Evolutionary conservation across 495 filamentous ascomycete species (phyloP).

Genomic region (Aspergillus nidulans): DNA sequence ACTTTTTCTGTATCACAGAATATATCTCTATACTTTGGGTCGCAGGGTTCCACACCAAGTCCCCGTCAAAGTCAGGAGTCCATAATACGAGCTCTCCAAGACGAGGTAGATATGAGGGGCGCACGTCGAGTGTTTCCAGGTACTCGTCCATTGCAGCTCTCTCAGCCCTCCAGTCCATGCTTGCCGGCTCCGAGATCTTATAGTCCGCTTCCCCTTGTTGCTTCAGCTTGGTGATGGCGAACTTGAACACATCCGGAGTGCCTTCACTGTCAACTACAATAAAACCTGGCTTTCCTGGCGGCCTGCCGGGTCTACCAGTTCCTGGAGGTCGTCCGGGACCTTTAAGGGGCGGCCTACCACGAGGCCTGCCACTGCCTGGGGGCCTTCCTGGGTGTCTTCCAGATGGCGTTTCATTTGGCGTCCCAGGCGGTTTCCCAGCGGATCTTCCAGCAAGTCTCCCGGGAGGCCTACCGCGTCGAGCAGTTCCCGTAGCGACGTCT

Average conservation of each 20-base stretch:
- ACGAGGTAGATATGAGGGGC: constrained; percentile 51
- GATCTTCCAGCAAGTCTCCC: background rate
- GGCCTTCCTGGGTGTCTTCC: background rate
- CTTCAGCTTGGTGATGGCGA: constrained; percentile 47
- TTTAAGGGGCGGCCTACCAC: constrained; percentile 2
- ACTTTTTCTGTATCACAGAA: constrained; percentile 21
- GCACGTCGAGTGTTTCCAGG: constrained; percentile 32
- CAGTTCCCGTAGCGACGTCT: constrained; percentile 5
- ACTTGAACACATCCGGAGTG: constrained; percentile 49
- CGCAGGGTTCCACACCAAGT: constrained; percentile 31
- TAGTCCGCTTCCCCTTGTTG: constrained; percentile 34
- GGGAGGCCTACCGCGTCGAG: constrained; percentile 21
- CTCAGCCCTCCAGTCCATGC: constrained; percentile 52
- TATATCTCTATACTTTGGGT: constrained; percentile 30
- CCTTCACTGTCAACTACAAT: constrained; percentile 31
- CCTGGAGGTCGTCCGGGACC: background rate
- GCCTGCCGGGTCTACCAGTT: background rate
- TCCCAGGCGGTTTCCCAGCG: background rate
- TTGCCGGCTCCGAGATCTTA: constrained; percentile 41
- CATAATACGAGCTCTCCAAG: constrained; percentile 57
- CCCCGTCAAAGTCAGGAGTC: constrained; percentile 32
- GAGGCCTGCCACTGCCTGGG: constrained; percentile 16
- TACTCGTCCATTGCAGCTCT: constrained; percentile 31
- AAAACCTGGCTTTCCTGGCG: constrained; percentile 11
- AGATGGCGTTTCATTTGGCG: background rate